Evolutionary conservation across 768 basidiomycete species (phyloP), one percentile per base, ranked within the genome.

Genomic region (Lentinula sp.): DNA sequence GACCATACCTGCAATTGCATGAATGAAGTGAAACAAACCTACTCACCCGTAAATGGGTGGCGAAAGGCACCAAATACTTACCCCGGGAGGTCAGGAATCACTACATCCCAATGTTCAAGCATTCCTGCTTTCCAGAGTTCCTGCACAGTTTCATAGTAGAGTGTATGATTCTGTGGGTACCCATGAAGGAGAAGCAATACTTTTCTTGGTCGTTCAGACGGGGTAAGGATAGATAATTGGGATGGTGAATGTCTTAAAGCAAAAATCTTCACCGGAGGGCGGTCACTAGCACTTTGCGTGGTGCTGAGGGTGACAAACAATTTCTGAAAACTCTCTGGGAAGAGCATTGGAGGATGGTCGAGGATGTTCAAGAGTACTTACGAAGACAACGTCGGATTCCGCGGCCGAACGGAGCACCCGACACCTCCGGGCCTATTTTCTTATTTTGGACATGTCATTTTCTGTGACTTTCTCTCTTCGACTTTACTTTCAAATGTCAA

Each of bases 41-140:
- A 8, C 6, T 23, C 9, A 18, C 9, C 18, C 32, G 3, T 45
- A 9, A 13, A 13, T 10, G 34, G n/a, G 18, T n/a, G 31, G 32
- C 10, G 28, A 39, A 32, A n/a, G 9, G 39, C 39, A 10, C 3
- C 5, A 46, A 3, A 32, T 48, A 49, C 58, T 23, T 50, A 62
- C 61, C 61, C 61, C 11, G 61, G 61, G 15, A 62, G 54, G 35
- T 62, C 61, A 21, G 61, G 61, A 23, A 62, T 62, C 18, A 62
- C 55, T 15, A 62, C 45, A 28, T 62, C 61, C 61, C 61, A 62
- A 7, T 48, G 21, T 23, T 57, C 37, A 16, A 62, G 55, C 7
- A 62, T 45, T 13, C 61, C 61, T 28, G 51, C 34, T 34, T 48
- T 50, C 6, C 46, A 57, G 11, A 62, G 48, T 32, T 62, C 61